Evolutionary conservation across 352 stramenopile species (phyloP), one percentile per base, ranked within the genome.

Genomic region (Bremia lactucae): DNA sequence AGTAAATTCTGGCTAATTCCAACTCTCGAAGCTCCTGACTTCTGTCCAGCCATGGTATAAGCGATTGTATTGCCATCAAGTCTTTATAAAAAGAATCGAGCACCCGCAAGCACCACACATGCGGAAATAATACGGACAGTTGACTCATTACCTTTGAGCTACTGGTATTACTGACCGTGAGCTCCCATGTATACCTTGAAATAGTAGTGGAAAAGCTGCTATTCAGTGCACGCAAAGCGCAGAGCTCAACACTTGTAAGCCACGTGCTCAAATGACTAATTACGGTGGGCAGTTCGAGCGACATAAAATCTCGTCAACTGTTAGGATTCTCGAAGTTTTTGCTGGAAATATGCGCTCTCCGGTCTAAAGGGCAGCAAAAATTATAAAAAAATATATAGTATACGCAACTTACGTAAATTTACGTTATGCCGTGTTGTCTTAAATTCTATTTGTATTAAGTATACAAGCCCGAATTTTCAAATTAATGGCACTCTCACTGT

Each of bases 191-290:
- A 9, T 74, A 49, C 23, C 36, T 50, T 25, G 65, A 52, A 19
- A 80, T 46, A 31, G 56, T 37, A 13, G 34, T 36, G 13, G 41
- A 49, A 6, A 60, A 68, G 21, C 42, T 28, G 19, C 46, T 42
- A 26, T 50, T 72, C 1, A 65, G 13, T 16, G 42, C 14, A 10
- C 68, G 65, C 38, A 83, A 28, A 2, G 36, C 22, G 14, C 49
- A 72, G 19, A 83, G 47, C 16, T 83, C 71, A 6, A 40, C 43
- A 16, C 62, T 49, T 7, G 55, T 62, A 21, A 83, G 68, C 55
- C 63, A 83, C 28, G 71, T 55, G 26, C 52, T 59, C 41, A 80
- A 42, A 19, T 72, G 53, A n/a, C 46, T 50, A 33, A 80, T 52
- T 43, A 68, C 62, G 9, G 31, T 42, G 22, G 51, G 48, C 18